Conservation (phyloP, 192 early-diverging fungal species). For the Pilaira anomala region DNA sequence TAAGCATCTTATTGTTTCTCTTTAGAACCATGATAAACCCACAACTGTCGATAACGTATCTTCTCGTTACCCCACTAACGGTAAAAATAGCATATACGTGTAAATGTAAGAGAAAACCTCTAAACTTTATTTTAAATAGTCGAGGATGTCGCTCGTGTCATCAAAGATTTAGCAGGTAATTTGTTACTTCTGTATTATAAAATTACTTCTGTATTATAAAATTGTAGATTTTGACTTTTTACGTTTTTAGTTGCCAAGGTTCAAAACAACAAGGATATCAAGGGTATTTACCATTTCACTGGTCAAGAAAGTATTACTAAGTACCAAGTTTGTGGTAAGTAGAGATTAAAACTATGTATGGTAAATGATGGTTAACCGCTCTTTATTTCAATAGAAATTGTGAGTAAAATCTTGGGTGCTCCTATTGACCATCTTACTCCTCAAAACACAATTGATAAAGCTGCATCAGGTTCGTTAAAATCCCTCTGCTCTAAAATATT, state of each 20-base stretch:
- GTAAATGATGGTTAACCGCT: background rate
- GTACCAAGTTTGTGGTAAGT: constrained; percentile 68
- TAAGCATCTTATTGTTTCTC: background rate
- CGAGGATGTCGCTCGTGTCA: constrained; percentile 66
- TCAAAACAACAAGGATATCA: constrained; percentile 36
- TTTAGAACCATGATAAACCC: constrained; percentile 41
- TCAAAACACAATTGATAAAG: constrained; percentile 29
- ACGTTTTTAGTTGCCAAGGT: constrained; percentile 34
- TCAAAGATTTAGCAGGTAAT: constrained; percentile 58
- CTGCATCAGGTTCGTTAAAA: constrained; percentile 25
- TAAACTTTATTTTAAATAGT: constrained; percentile 36
- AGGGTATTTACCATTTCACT: constrained; percentile 63
- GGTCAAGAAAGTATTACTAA: constrained; percentile 60
- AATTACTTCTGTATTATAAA: too few species aligned
- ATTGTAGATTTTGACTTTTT: too few species aligned
- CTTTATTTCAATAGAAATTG: constrained; percentile 39
- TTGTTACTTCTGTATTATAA: background rate
- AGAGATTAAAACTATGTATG: background rate
- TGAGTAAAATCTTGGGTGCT: constrained; percentile 44
- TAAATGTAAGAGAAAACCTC: background rate
- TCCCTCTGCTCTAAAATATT: background rate
- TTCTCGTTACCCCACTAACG: constrained; percentile 79
- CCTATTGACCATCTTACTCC: constrained; percentile 51
- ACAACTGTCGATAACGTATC: constrained; percentile 67
- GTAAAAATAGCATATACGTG: constrained; percentile 26